These are phyloP conservation scores for Warburgia ugandensis DNA, from an alignment of 164 flowering plant species.

Conservation along the genomic window DNA sequence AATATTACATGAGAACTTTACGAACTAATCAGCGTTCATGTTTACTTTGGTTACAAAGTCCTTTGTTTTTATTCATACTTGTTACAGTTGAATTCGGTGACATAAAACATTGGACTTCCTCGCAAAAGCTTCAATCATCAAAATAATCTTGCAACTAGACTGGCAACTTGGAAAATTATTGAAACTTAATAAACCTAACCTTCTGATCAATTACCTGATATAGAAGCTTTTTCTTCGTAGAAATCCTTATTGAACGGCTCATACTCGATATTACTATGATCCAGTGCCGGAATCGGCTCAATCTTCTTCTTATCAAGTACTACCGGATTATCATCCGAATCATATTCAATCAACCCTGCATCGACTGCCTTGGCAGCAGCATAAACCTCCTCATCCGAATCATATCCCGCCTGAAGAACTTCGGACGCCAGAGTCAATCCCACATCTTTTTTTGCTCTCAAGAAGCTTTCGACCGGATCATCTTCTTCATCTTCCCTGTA, in stretches of 20 bases:
- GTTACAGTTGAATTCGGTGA: too few species aligned
- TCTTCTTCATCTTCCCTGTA: slow-evolving; percentile 67
- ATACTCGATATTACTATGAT: slow-evolving; percentile 75
- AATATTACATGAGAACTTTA: too few species aligned
- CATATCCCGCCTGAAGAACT: slow-evolving; percentile 83
- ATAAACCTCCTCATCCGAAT: slow-evolving; percentile 97
- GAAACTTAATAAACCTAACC: too few species aligned
- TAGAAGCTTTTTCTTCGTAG: slow-evolving; percentile 71
- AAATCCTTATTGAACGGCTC: slow-evolving; percentile 87
- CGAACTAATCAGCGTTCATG: too few species aligned
- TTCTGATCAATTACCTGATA: slow-evolving; percentile 50
- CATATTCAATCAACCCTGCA: slow-evolving; percentile 89
- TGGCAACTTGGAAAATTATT: too few species aligned
- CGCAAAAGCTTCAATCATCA: too few species aligned
- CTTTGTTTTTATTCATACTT: too few species aligned
- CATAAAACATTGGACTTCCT: too few species aligned
- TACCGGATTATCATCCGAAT: slow-evolving; percentile 87
- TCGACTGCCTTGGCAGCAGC: slow-evolving; percentile 98
- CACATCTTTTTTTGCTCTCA: slow-evolving; percentile 86
- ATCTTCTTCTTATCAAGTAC: slow-evolving; percentile 78
- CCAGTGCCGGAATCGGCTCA: slow-evolving; percentile 86
- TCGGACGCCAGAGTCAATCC: slow-evolving; percentile 88
- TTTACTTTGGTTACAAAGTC: too few species aligned
- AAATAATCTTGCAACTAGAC: too few species aligned
- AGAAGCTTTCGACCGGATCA: slow-evolving; percentile 85